phyloP scores from a whole-genome alignment of 108 stramenopile species.

The Nitzschia putrida region DNA sequence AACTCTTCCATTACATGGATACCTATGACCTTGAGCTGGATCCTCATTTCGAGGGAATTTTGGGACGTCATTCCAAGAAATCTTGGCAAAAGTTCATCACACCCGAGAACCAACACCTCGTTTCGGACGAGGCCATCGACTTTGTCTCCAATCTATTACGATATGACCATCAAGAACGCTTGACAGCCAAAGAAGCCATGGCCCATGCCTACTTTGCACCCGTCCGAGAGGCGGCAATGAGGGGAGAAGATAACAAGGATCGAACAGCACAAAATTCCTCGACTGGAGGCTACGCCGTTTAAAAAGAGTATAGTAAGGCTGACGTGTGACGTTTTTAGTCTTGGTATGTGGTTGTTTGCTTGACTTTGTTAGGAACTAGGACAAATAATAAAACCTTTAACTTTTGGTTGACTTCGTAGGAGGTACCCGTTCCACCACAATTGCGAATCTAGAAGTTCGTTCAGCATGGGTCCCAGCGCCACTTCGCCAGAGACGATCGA shows the following conservation, averaged over 20 bases:
- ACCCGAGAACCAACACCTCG: slow-evolving; percentile 95
- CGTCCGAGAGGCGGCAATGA: slow-evolving; percentile 83
- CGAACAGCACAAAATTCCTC: slow-evolving; percentile 7
- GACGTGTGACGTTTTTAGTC: too few relatives aligned
- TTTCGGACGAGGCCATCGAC: slow-evolving; percentile 95
- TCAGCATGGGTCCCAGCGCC: slow-evolving; percentile 81
- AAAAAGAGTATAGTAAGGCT: not conserved
- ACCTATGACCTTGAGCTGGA: slow-evolving; percentile 97
- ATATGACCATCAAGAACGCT: slow-evolving; percentile 97
- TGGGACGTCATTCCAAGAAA: slow-evolving; percentile 95
- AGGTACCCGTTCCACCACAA: slow-evolving; percentile 9
- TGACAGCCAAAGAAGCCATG: slow-evolving; percentile 98
- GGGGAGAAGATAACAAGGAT: slow-evolving; percentile 28
- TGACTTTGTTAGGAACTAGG: too few relatives aligned
- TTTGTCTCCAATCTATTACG: slow-evolving; percentile 90
- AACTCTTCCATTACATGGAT: slow-evolving; percentile 93
- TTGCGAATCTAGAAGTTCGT: slow-evolving; percentile 11
- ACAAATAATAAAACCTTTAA: too few relatives aligned
- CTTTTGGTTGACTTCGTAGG: too few relatives aligned
- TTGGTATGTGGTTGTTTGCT: too few relatives aligned
- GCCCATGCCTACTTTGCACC: slow-evolving; percentile 97
- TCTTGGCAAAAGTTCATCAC: slow-evolving; percentile 99
- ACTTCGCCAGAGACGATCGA: slow-evolving; percentile 84
- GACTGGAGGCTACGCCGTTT: slow-evolving; percentile 28
- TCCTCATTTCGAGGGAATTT: slow-evolving; percentile 96